Evolutionary conservation across 2,329 filamentous ascomycete species (phyloP).

Genomic region (Ceratocystis eucalypticola): DNA sequence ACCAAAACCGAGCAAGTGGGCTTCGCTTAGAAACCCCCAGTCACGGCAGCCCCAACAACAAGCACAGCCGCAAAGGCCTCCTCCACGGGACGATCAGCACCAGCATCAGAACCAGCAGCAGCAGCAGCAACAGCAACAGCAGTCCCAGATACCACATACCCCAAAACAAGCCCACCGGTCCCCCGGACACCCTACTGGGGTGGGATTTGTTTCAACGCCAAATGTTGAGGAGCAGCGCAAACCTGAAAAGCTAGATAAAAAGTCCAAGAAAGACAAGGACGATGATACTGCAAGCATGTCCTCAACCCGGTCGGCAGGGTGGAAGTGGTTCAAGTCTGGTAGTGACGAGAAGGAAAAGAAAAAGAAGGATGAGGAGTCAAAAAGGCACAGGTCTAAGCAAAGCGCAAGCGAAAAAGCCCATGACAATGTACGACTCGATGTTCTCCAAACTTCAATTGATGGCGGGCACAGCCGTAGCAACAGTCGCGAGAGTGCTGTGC

Average conservation of each 20-base stretch:
- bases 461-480: conserved; percentile 36
- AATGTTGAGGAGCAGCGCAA: conserved; percentile 48
- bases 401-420: conserved; percentile 41
- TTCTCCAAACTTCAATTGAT: conserved; percentile 80
- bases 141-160: not conserved
- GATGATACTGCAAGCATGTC: conserved; percentile 44
- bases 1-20: conserved; percentile 7
- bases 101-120: not conserved
- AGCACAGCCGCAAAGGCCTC: conserved; percentile 15
- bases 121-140: conserved; percentile 2
- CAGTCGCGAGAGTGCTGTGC: conserved; percentile 67
- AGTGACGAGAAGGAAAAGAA: conserved; percentile 57
- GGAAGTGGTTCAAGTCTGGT: conserved; percentile 69
- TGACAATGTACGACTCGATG: conserved; percentile 71
- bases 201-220: conserved; percentile 53
- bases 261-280: conserved; percentile 59
- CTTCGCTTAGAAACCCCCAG: conserved; percentile 1
- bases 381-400: conserved; percentile 51
- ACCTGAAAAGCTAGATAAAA: conserved; percentile 62
- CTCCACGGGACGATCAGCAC: conserved; percentile 7
- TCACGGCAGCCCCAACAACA: conserved; percentile 17
- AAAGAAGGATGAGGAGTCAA: conserved; percentile 49
- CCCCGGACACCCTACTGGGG: conserved; percentile 41
- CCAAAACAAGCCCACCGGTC: not conserved
- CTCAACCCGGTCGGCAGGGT: conserved; percentile 61